These are phyloP conservation scores for Globisporangium camurandrum DNA, from an alignment of 352 stramenopile genomes.

Conservation along the genomic window DNA sequence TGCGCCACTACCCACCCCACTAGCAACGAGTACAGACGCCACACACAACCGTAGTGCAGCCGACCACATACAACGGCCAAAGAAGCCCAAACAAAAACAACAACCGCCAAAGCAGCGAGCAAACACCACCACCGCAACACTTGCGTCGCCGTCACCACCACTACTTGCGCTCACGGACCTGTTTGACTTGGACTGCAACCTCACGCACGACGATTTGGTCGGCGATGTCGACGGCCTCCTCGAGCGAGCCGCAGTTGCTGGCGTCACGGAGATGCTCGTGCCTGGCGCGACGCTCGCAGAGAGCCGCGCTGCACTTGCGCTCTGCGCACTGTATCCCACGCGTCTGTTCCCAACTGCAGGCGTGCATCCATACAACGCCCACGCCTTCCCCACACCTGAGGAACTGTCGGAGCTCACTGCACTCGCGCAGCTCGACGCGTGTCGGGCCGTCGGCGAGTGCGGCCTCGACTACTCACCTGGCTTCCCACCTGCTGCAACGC, in stretches of 20 bases:
- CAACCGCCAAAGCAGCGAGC: not conserved
- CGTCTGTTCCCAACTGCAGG: conserved; percentile 61
- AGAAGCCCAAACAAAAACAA: not conserved
- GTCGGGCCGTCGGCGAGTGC: conserved; percentile 64
- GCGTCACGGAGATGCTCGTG: conserved; percentile 68
- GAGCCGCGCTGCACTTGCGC: conserved; percentile 42
- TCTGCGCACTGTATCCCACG: conserved; percentile 43
- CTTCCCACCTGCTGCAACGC: conserved; percentile 35
- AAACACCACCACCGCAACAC: not conserved
- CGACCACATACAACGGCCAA: too few relatives aligned
- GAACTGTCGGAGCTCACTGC: conserved; percentile 25
- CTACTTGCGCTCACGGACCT: conserved; percentile 17
- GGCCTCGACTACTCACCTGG: conserved; percentile 69
- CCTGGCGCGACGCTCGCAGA: conserved; percentile 65
- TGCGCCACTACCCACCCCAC: too few relatives aligned
- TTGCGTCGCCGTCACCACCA: not conserved
- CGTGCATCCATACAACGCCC: conserved; percentile 72
- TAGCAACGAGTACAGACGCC: too few relatives aligned
- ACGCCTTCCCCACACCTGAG: conserved; percentile 21
- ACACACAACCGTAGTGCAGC: too few relatives aligned
- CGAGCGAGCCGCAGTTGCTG: conserved; percentile 20
- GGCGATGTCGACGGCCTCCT: conserved; percentile 34
- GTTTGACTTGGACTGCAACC: conserved; percentile 82
- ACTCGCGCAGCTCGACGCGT: conserved; percentile 26
- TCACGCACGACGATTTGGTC: conserved; percentile 62